phyloP scores from a whole-genome alignment of 108 stramenopile species.

The Nitzschia palea region DNA sequence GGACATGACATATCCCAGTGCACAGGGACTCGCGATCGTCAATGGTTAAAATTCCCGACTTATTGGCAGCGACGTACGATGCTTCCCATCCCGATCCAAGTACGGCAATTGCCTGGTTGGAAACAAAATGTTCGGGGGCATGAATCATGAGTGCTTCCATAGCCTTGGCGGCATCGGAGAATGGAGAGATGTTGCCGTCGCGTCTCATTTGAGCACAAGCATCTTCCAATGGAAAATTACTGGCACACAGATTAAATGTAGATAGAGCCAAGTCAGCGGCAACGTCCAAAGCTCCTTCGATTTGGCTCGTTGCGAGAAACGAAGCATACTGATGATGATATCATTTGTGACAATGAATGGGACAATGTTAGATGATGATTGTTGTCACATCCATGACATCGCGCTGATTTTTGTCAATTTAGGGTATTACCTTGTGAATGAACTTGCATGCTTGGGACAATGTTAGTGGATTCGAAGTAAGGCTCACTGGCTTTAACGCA shows the following conservation, averaged over 20 bases:
- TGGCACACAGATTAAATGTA: conserved; percentile 42
- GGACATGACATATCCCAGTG: conserved; percentile 52
- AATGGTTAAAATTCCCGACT: conserved; percentile 26
- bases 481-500: conserved; percentile 37
- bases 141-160: conserved; percentile 41
- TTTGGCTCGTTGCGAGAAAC: conserved; percentile 29
- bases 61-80: conserved; percentile 46
- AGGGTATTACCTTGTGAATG: conserved; percentile 43
- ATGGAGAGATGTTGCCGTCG: conserved; percentile 35
- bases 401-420: neutral
- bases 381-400: neutral
- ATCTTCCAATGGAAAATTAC: conserved; percentile 19
- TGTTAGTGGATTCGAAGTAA: conserved; percentile 52
- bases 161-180: conserved; percentile 51
- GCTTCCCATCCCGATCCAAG: conserved; percentile 54
- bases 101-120: conserved; percentile 43
- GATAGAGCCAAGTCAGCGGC: conserved; percentile 54
- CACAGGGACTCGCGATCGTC: conserved; percentile 55
- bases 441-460: conserved; percentile 50
- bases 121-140: conserved; percentile 43
- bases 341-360: neutral
- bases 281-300: conserved; percentile 29
- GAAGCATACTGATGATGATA: neutral
- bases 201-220: conserved; percentile 18
- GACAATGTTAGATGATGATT: neutral